Conservation (phyloP, 2,329 filamentous ascomycete species). For the Cercospora janseana region DNA sequence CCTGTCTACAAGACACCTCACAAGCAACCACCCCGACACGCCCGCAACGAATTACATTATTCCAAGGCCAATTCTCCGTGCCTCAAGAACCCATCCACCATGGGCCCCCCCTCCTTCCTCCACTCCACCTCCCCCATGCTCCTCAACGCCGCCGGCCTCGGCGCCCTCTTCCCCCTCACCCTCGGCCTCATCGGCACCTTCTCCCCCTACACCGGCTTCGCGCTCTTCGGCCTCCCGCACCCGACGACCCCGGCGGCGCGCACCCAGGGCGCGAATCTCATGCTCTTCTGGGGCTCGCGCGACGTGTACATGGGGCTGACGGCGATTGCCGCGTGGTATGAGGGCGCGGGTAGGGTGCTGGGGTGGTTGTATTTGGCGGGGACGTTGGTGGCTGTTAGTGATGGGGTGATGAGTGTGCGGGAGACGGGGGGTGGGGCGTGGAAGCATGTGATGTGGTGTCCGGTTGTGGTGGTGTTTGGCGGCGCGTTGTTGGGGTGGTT, state of each 20-base stretch:
- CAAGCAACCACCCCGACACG: too few relatives aligned
- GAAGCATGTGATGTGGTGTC: constrained; percentile 14
- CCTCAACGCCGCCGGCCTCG: constrained; percentile 11
- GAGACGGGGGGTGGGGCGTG: constrained; percentile 13
- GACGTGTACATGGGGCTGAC: constrained; percentile 14
- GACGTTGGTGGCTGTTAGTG: constrained; percentile 9
- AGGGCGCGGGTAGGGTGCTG: constrained; percentile 2
- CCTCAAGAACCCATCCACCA: too few relatives aligned
- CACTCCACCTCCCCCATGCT: constrained; percentile 11
- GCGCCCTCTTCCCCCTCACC: constrained; percentile 12
- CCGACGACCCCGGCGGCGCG: neutral
- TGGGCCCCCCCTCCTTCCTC: constrained; percentile 4
- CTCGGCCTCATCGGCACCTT: constrained; percentile 12
- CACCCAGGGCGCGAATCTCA: constrained; percentile 4
- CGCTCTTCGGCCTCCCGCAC: constrained; percentile 3
- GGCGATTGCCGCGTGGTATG: constrained; percentile 5
- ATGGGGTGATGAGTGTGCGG: constrained; percentile 11
- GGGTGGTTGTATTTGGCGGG: constrained; percentile 4
- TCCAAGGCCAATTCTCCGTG: too few relatives aligned
- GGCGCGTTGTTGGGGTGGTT: constrained; percentile 18
- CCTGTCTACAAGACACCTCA: too few relatives aligned
- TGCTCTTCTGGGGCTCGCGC: constrained; percentile 13
- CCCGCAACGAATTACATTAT: too few relatives aligned
- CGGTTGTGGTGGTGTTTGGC: constrained; percentile 5
- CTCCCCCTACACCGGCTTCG: constrained; percentile 4